These are phyloP conservation scores for Diversispora epigaea DNA, from an alignment of 192 early-diverging fungal species.

Conservation along the genomic window DNA sequence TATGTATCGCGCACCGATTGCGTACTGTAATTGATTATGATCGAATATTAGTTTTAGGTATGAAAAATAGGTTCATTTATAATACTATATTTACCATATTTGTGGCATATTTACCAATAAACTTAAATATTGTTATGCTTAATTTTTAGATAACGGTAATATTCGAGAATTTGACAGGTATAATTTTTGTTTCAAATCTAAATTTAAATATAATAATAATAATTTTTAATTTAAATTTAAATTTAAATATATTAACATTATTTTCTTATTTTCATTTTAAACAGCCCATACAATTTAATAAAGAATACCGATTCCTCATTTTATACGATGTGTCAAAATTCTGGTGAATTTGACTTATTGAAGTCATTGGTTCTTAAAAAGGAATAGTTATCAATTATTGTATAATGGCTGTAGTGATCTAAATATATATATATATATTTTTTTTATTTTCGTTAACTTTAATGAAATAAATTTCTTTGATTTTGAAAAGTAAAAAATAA, in stretches of 20 bases:
- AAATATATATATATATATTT: too few relatives aligned
- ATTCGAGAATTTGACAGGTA: conserved; percentile 75
- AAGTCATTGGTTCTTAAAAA: conserved; percentile 26
- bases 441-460: too few relatives aligned
- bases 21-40: conserved; percentile 89
- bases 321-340: conserved; percentile 74
- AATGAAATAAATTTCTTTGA: too few relatives aligned
- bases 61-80: background rate
- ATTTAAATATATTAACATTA: background rate
- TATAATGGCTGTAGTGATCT: too few relatives aligned
- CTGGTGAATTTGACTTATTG: conserved; percentile 79
- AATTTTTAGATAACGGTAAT: conserved; percentile 62
- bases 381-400: too few relatives aligned
- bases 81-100: background rate
- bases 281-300: conserved; percentile 66
- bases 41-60: conserved; percentile 64
- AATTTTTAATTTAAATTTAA: background rate
- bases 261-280: conserved; percentile 11
- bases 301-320: conserved; percentile 62
- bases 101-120: background rate
- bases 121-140: conserved; percentile 57
- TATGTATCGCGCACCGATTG: conserved; percentile 90
- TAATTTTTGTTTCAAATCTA: background rate
- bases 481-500: too few relatives aligned
- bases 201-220: background rate